Evolutionary conservation across 1,139 yeast species (phyloP).

Genomic region (Eremothecium coryli): DNA sequence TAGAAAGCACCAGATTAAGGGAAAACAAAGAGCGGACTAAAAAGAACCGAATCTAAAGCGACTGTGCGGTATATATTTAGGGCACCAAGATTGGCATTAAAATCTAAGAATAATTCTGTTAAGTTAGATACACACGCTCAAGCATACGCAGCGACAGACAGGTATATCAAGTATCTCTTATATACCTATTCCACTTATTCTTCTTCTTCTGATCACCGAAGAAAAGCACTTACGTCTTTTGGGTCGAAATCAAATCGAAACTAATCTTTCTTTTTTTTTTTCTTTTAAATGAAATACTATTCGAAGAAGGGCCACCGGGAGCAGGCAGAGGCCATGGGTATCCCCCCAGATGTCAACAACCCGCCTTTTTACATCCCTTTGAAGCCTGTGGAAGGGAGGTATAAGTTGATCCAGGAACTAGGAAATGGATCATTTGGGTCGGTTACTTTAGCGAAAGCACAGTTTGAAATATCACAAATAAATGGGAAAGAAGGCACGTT

Average conservation of each 20-base stretch:
- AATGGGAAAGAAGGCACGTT: conserved; percentile 35
- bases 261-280: too few species aligned
- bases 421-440: conserved; percentile 78
- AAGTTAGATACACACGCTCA: too few species aligned
- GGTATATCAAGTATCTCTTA: too few species aligned
- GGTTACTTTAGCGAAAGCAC: conserved; percentile 50
- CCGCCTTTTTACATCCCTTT: conserved; percentile 38
- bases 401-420: conserved; percentile 43
- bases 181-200: too few species aligned
- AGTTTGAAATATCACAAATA: conserved; percentile 10
- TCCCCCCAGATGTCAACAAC: conserved; percentile 31
- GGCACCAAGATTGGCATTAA: too few species aligned
- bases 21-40: too few species aligned
- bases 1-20: neutral
- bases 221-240: too few species aligned
- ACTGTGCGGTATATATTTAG: too few species aligned
- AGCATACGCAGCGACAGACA: too few species aligned
- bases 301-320: conserved; percentile 5
- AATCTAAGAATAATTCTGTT: too few species aligned
- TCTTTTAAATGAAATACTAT: conserved; percentile 5
- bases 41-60: too few species aligned
- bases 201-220: too few species aligned
- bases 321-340: conserved; percentile 6
- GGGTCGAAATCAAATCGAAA: conserved; percentile 1
- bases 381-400: conserved; percentile 38